Percentiles rank a stretch among this genome's conserved stretches.
Conservation (phyloP, 352 stramenopile genomes). For the Elongisporangium senticosum region DNA sequence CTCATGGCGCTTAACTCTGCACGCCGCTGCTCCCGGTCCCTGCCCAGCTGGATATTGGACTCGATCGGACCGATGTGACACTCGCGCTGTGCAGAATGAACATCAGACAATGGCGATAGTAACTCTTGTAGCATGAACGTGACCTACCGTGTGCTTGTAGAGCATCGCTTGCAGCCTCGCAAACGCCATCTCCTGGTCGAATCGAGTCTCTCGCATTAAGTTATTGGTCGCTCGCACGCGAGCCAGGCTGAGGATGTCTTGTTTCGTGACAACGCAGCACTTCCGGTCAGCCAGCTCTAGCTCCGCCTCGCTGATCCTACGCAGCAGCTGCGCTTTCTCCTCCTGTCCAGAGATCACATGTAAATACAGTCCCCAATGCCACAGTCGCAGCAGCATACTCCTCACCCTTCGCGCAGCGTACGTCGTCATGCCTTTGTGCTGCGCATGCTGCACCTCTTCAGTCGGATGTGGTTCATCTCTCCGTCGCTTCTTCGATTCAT, state of each 20-base stretch:
- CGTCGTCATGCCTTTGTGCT: constrained; percentile 11
- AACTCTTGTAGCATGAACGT: background rate
- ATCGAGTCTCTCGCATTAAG: background rate
- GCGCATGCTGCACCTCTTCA: background rate
- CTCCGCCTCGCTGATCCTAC: constrained; percentile 17
- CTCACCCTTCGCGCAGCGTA: constrained; percentile 16
- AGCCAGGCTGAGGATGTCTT: background rate
- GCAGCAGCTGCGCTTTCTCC: constrained; percentile 22
- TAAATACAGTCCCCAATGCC: background rate
- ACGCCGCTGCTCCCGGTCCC: constrained; percentile 23
- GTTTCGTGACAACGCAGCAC: background rate
- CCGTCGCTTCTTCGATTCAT: background rate
- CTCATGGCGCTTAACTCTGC: constrained; percentile 16
- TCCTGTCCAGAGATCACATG: constrained; percentile 9
- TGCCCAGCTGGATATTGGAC: constrained; percentile 37
- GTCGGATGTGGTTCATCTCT: background rate
- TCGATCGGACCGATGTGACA: constrained; percentile 19
- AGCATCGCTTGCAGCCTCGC: background rate
- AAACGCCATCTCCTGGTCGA: background rate
- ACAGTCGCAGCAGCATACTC: background rate
- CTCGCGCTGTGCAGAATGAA: background rate
- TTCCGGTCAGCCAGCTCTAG: constrained; percentile 18
- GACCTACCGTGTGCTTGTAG: background rate
- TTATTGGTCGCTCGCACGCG: background rate
- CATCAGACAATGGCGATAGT: background rate